phyloP scores from a whole-genome alignment of 768 basidiomycete genomes.

The Russula compacta region DNA sequence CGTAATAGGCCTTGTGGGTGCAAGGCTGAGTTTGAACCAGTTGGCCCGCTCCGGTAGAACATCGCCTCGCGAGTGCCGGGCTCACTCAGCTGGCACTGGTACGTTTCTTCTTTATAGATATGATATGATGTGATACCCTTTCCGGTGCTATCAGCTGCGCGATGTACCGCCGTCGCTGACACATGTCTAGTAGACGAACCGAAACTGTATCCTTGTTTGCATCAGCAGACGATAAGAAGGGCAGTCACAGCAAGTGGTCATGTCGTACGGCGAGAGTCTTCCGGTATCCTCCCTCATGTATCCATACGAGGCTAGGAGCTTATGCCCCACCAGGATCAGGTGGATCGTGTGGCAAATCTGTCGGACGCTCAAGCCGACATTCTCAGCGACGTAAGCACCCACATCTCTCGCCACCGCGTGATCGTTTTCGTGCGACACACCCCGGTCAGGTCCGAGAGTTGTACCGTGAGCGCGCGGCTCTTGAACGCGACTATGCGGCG shows the following conservation, averaged over 20 bases:
- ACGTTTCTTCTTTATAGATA: background rate
- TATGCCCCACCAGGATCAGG: conserved; percentile 15
- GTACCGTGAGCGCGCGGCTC: conserved; percentile 50
- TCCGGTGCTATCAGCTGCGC: background rate
- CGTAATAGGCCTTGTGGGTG: background rate
- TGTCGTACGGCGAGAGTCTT: conserved; percentile 20
- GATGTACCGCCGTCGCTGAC: conserved; percentile 5
- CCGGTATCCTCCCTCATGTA: conserved; percentile 10
- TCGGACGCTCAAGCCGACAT: conserved; percentile 17
- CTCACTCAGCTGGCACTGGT: background rate
- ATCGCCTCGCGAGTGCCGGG: background rate
- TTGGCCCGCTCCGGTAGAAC: background rate
- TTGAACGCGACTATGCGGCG: conserved; percentile 73
- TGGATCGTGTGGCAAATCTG: conserved; percentile 21
- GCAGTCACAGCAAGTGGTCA: background rate
- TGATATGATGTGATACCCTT: background rate
- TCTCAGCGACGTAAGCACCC: conserved; percentile 10
- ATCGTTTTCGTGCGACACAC: background rate
- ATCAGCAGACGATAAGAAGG: conserved; percentile 2
- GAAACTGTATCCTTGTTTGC: background rate
- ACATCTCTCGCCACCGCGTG: background rate
- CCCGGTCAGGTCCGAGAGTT: conserved; percentile 57
- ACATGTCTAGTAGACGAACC: background rate
- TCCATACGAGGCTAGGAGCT: background rate
- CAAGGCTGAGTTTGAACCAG: background rate